These are phyloP conservation scores for Datisca glomerata DNA, from an alignment of 306 rosid species.

Conservation along the genomic window DNA sequence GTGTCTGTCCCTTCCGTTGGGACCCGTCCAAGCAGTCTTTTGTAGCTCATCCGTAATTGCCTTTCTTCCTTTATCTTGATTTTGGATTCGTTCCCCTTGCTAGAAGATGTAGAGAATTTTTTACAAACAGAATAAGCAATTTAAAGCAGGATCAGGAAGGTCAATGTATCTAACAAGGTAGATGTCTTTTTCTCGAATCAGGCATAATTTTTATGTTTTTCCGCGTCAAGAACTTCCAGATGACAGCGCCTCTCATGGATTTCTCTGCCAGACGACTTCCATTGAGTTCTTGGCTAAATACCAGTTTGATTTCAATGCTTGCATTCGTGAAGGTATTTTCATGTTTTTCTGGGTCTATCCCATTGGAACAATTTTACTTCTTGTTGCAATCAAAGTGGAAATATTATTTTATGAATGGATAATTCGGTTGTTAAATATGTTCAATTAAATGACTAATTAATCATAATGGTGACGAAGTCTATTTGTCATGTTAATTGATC, in stretches of 20 bases:
- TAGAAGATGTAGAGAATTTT: no score
- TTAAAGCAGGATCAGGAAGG: no score
- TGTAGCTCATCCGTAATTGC: conserved; percentile 64
- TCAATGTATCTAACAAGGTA: no score
- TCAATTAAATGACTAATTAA: no score
- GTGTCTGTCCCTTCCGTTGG: conserved; percentile 94
- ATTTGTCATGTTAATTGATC: neutral
- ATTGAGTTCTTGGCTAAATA: conserved; percentile 83
- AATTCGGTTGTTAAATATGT: no score
- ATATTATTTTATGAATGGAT: neutral
- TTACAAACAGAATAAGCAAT: no score
- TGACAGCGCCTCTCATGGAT: conserved; percentile 44
- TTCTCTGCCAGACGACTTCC: conserved; percentile 84
- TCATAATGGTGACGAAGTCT: no score
- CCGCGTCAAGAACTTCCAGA: conserved; percentile 62
- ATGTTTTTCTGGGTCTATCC: no score
- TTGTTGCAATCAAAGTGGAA: neutral
- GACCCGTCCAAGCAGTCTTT: conserved; percentile 42
- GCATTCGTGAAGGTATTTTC: conserved; percentile 69
- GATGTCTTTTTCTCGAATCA: no score
- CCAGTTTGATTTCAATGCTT: conserved; percentile 82
- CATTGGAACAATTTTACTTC: conserved; percentile 13
- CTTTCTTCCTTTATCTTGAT: neutral
- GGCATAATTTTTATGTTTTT: conserved; percentile 82
- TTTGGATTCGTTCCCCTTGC: conserved; percentile 2